phyloP scores from a whole-genome alignment of 2,329 filamentous ascomycete genomes.

The Botrytis hyacinthi region DNA sequence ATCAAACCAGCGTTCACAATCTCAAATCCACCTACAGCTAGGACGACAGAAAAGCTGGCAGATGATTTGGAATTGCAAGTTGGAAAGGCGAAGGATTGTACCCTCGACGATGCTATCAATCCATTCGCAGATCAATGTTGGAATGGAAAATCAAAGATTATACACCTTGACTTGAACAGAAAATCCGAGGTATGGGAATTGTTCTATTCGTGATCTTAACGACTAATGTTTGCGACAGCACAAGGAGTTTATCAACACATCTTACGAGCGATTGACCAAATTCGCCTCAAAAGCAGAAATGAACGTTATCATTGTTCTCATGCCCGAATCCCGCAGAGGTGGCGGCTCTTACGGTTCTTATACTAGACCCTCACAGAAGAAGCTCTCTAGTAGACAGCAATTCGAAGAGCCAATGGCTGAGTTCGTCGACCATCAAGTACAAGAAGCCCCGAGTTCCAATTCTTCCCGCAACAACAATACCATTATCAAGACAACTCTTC shows the following conservation, averaged over 20 bases:
- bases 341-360: conserved; percentile 34
- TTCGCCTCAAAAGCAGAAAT: conserved; percentile 34
- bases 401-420: conserved; percentile 36
- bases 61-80: conserved; percentile 35
- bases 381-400: conserved; percentile 30
- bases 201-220: neutral
- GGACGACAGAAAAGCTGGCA: conserved; percentile 36
- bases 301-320: conserved; percentile 35
- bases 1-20: conserved; percentile 50
- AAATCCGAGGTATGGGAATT: conserved; percentile 29
- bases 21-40: conserved; percentile 44
- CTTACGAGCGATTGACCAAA: conserved; percentile 28
- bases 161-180: conserved; percentile 32
- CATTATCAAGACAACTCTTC: conserved; percentile 35
- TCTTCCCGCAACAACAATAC: conserved; percentile 23
- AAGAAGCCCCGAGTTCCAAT: conserved; percentile 20
- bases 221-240: conserved; percentile 5
- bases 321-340: conserved; percentile 33
- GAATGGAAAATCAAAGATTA: conserved; percentile 37
- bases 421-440: conserved; percentile 15
- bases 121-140: conserved; percentile 38
- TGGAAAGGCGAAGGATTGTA: conserved; percentile 30
- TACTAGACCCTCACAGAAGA: conserved; percentile 28
- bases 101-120: conserved; percentile 35
- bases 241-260: conserved; percentile 6